Evolutionary conservation across 1,139 yeast genomes (phyloP), one percentile per base, ranked within the genome.

Genomic region (Geotrichum phurueaensis): DNA sequence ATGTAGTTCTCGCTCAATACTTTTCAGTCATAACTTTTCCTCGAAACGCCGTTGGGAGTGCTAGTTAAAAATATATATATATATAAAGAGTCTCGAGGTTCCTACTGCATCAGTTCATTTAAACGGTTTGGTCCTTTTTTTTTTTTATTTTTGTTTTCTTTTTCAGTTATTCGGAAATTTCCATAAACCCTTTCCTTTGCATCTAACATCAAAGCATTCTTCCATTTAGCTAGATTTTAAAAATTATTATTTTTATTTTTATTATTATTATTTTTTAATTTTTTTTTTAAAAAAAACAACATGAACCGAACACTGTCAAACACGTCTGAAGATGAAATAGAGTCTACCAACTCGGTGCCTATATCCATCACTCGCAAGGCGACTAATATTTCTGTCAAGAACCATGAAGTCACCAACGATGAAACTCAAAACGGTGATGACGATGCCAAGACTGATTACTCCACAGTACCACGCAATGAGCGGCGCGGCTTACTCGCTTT

Each of bases 401-500:
- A 3, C 47, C 10, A 39, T 15, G 47, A 39, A n/a, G 18, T 13
- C 18, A 18, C 31, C 31, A 27, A 27, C 9, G 31, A 27, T 7
- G 9, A 27, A 27, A 27, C 31, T 10, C 3, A 27, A 27, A 27
- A 27, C 31, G 9, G 9, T 3, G 20, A 12, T 6, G 39, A 7
- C 22, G 20, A 39, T 39, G 18, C 10, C 18, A 18, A 39, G 20
- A 15, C 47, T n/a, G 47, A 50, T 9, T 27, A 49, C 45, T 49
- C 54, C 13, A 36, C 12, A n/a, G 64, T 66, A 10, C 70, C 71
- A 22, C 45, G 57, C 5, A 22, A 50, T 22, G 62, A 68, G 49
- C 64, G 73, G 5, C 63, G 73, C 20, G 74, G 74, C 1, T 63
- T 70, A 3, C 53, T 71, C 25, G 62, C 70, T 0, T 31, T 54